phyloP scores from a whole-genome alignment of 805 yeast genomes.

The Wickerhamomyces canadensis region DNA sequence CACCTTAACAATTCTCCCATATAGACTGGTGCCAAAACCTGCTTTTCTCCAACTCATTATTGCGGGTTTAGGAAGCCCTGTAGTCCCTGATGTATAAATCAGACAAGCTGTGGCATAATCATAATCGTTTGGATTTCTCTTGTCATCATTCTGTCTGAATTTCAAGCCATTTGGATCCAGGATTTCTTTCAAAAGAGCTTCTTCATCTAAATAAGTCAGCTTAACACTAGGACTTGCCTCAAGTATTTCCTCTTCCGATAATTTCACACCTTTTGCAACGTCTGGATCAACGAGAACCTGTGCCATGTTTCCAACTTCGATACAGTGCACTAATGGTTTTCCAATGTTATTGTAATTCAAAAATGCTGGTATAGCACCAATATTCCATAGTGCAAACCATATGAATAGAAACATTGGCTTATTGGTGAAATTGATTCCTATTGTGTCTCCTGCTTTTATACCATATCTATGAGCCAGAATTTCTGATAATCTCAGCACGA shows the following conservation, averaged over 20 bases:
- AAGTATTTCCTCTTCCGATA: slow-evolving; percentile 40
- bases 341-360: slow-evolving; percentile 76
- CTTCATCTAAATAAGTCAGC: slow-evolving; percentile 49
- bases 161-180: slow-evolving; percentile 36
- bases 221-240: slow-evolving; percentile 32
- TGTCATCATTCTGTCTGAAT: slow-evolving; percentile 48
- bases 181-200: slow-evolving; percentile 35
- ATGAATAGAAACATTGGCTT: slow-evolving; percentile 74
- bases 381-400: slow-evolving; percentile 86
- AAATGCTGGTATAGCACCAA: slow-evolving; percentile 87
- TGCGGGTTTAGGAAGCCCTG: slow-evolving; percentile 93
- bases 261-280: slow-evolving; percentile 46
- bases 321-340: slow-evolving; percentile 72
- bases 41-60: slow-evolving; percentile 89
- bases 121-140: slow-evolving; percentile 52
- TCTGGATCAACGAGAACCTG: slow-evolving; percentile 74
- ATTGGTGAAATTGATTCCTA: slow-evolving; percentile 75
- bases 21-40: slow-evolving; percentile 61
- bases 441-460: slow-evolving; percentile 57
- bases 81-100: slow-evolving; percentile 90
- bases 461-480: slow-evolving; percentile 60
- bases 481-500: slow-evolving; percentile 59
- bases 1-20: slow-evolving; percentile 64
- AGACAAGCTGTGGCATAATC: slow-evolving; percentile 63
- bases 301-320: slow-evolving; percentile 57